Base-by-base conservation (phyloP, 2,329 filamentous ascomycete species). In the Xylaria sp. region DNA sequence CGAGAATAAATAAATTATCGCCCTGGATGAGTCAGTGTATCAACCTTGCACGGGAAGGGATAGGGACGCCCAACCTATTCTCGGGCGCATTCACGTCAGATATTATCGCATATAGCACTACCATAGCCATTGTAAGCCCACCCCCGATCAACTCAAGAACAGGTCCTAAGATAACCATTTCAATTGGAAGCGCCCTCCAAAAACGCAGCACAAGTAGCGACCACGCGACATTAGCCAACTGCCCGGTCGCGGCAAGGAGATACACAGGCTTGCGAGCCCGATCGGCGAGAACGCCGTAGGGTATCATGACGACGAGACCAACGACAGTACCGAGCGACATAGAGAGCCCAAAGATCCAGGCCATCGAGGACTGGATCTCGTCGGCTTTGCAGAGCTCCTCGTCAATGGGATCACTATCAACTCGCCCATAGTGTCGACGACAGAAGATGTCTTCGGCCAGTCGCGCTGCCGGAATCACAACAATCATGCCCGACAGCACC, bases 281-380 rank as follows among this genome's bases (percentile, higher is more conserved):
- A 47, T 74, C 72, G 8, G 71, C 71, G 1, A 72, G 54, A 9
- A 71, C 53, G 23, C 72, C 70, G 44, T 65, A 72, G 10, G 72
- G 72, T 12, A 72, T 53, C 1, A 65, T 65, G 27, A 64, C 65
- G 12, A 73, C 35, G 18, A 73, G 25, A 6, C 70, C 70, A 18
- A 72, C 57, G 48, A 68, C 12, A 29, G 63, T 58, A 10, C 59
- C 53, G 16, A 71, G 59, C 37, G 66, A 54, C 27, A 65, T 61
- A 3, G 42, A 29, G 12, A 71, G 51, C 16, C 61, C 65, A 50
- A 70, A 68, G 13, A 70, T 21, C 47, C 65, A 71, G 18, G 70
- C 69, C 51, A 69, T 51, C 3, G 58, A 40, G 0, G 61, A 60
- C 48, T 71, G 65, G 16, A 70, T 60, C 35, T 47, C 54, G 16